A percentile compares a stretch with the other conserved stretches of the same genome.
Conservation (phyloP, 2,329 filamentous ascomycete genomes). For the Pseudogymnoascus verrucosus region DNA sequence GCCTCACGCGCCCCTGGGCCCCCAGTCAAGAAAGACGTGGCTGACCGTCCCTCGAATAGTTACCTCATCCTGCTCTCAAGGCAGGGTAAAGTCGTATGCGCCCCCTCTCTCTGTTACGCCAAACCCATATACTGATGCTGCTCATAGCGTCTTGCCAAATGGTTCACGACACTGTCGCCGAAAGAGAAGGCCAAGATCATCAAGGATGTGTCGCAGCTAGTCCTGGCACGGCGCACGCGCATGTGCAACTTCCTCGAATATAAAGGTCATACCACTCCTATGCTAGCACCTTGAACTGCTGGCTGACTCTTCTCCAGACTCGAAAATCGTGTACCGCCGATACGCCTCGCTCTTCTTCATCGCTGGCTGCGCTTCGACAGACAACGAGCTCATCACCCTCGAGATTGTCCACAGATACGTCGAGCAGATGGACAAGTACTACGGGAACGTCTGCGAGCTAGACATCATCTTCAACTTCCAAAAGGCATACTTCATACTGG, state of each 20-base stretch:
- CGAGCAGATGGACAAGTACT: constrained; percentile 99
- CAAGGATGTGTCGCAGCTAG: constrained; percentile 97
- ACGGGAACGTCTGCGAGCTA: constrained; percentile 98
- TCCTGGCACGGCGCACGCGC: constrained; percentile 87
- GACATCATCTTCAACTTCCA: constrained; percentile 99
- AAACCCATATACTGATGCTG: constrained; percentile 12
- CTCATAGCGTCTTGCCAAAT: constrained; percentile 87
- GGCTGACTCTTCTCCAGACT: constrained; percentile 29
- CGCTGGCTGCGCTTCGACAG: constrained; percentile 89
- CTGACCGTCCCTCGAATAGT: constrained; percentile 39
- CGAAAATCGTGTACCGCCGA: constrained; percentile 96
- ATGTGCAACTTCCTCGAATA: constrained; percentile 99
- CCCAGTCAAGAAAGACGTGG: not conserved
- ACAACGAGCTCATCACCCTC: constrained; percentile 96
- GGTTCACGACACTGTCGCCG: constrained; percentile 96
- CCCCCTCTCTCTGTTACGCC: constrained; percentile 29
- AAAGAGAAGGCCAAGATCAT: constrained; percentile 99
- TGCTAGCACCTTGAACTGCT: constrained; percentile 4
- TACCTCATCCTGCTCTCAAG: constrained; percentile 96
- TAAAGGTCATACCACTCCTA: constrained; percentile 58
- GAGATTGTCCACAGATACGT: constrained; percentile 99
- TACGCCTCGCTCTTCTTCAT: constrained; percentile 99
- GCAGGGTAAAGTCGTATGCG: constrained; percentile 95
- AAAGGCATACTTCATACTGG: constrained; percentile 98
- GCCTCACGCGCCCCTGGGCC: constrained; percentile 14